phyloP scores from a whole-genome alignment of 2,329 filamentous ascomycete genomes.

The Pezicula radicicola region DNA sequence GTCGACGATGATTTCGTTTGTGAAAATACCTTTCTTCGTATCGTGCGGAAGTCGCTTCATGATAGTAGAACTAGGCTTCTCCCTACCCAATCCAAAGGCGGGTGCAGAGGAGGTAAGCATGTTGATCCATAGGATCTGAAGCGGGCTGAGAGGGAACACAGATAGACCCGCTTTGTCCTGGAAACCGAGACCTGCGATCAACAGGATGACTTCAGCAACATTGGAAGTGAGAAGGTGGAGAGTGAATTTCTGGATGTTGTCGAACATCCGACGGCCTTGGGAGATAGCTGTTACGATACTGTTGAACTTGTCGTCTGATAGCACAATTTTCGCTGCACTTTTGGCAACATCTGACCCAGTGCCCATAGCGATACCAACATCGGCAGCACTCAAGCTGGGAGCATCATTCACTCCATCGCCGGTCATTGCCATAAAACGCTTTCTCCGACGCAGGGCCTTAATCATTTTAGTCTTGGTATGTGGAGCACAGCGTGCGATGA shows the following conservation, averaged over 20 bases:
- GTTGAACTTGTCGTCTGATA: conserved; percentile 51
- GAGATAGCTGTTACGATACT: conserved; percentile 49
- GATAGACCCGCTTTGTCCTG: conserved; percentile 49
- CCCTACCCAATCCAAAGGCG: conserved; percentile 57
- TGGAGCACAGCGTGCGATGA: conserved; percentile 50
- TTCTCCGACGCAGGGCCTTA: conserved; percentile 47
- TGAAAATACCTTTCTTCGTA: conserved; percentile 46
- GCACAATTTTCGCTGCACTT: conserved; percentile 50
- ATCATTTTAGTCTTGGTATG: conserved; percentile 54
- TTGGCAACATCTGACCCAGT: conserved; percentile 62
- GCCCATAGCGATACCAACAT: conserved; percentile 61
- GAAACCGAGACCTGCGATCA: conserved; percentile 57
- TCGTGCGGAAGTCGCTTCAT: conserved; percentile 52
- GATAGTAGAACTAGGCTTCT: conserved; percentile 51
- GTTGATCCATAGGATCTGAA: conserved; percentile 62
- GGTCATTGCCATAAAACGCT: conserved; percentile 50
- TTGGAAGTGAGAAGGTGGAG: conserved; percentile 53
- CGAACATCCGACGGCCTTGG: conserved; percentile 50
- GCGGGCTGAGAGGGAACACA: conserved; percentile 55
- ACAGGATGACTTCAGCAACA: conserved; percentile 52
- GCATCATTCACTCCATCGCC: conserved; percentile 56
- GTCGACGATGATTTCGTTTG: conserved; percentile 47
- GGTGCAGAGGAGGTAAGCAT: conserved; percentile 60
- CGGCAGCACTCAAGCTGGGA: conserved; percentile 48
- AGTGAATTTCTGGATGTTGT: conserved; percentile 56